A percentile compares a stretch with the other conserved stretches of the same genome.
Conservation (phyloP, 148 eudicot genomes). For the Rhododendron molle region DNA sequence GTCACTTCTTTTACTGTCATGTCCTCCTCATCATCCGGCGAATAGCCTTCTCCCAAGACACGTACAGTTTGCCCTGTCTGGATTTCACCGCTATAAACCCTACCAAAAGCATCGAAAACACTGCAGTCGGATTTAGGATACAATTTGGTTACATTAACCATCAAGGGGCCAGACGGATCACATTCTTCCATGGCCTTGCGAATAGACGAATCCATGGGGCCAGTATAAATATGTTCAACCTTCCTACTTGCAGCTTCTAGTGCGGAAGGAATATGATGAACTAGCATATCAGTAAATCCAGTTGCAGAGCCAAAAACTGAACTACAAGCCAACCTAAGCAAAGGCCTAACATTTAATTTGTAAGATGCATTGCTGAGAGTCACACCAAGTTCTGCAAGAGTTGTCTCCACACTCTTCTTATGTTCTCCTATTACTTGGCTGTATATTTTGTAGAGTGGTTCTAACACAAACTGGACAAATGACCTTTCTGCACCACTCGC, state of each 20-base stretch:
- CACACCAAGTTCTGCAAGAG: slow-evolving; percentile 90
- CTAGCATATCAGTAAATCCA: slow-evolving; percentile 98
- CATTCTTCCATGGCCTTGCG: slow-evolving; percentile 82
- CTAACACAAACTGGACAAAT: slow-evolving; percentile 93
- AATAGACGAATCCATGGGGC: slow-evolving; percentile 67
- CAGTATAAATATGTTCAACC: slow-evolving; percentile 88
- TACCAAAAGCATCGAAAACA: slow-evolving; percentile 98
- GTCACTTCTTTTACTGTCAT: slow-evolving; percentile 99
- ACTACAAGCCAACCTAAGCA: slow-evolving; percentile 94
- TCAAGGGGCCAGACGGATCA: slow-evolving; percentile 84
- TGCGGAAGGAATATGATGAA: slow-evolving; percentile 89
- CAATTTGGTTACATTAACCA: slow-evolving; percentile 90
- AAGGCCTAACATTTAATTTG: slow-evolving; percentile 84
- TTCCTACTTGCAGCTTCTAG: slow-evolving; percentile 76
- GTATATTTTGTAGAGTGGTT: slow-evolving; percentile 91
- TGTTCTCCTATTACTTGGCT: slow-evolving; percentile 99
- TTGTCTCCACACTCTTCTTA: slow-evolving; percentile 93
- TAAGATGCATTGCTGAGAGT: slow-evolving; percentile 90
- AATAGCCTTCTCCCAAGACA: slow-evolving; percentile 97
- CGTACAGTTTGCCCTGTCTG: slow-evolving; percentile 91
- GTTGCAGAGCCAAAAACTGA: slow-evolving; percentile 96
- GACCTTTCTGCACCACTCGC: slow-evolving; percentile 83
- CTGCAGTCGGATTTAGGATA: slow-evolving; percentile 98
- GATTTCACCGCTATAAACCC: slow-evolving; percentile 91
- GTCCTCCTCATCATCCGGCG: slow-evolving; percentile 99